phyloP scores from a whole-genome alignment of 2,329 filamentous ascomycete species.

The Orbilia oligospora region DNA sequence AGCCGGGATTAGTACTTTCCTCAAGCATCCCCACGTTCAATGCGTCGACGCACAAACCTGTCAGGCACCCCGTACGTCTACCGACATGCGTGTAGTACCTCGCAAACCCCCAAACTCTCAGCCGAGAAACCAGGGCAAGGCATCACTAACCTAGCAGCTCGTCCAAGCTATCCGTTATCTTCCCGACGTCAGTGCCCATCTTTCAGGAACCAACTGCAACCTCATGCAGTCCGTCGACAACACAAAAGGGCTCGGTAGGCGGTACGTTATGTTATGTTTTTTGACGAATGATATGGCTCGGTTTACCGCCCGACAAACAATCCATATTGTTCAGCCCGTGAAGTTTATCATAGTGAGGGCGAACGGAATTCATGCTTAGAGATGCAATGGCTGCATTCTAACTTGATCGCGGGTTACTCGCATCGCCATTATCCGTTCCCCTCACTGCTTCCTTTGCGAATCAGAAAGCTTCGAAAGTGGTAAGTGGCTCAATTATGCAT shows the following conservation, averaged over 20 bases:
- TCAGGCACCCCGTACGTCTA: constrained; percentile 21
- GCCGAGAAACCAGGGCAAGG: constrained; percentile 13
- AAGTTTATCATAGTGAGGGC: not conserved
- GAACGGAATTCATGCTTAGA: not conserved
- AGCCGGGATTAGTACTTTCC: not conserved
- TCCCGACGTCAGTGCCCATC: constrained; percentile 17
- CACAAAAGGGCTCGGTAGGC: constrained; percentile 10
- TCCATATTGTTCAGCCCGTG: constrained; percentile 26
- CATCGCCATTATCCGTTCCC: constrained; percentile 35
- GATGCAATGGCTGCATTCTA: constrained; percentile 10
- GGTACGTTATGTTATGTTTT: not conserved
- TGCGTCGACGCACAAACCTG: constrained; percentile 32
- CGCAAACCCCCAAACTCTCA: constrained; percentile 17
- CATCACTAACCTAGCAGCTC: constrained; percentile 5
- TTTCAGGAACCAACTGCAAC: constrained; percentile 21
- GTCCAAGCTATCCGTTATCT: constrained; percentile 59
- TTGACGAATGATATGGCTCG: constrained; percentile 37
- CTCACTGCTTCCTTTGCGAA: constrained; percentile 35
- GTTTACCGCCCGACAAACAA: constrained; percentile 52
- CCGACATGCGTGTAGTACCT: not conserved
- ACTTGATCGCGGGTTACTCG: constrained; percentile 7
- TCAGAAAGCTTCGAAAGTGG: constrained; percentile 18
- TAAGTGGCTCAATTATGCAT: constrained; percentile 26
- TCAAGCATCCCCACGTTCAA: constrained; percentile 20
- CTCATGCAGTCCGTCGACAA: constrained; percentile 21